A percentile compares a stretch with the other conserved stretches of the same genome.
These are phyloP conservation scores for Raphanus raphanistrum DNA, from an alignment of 345 rosid species.

Conservation along the genomic window DNA sequence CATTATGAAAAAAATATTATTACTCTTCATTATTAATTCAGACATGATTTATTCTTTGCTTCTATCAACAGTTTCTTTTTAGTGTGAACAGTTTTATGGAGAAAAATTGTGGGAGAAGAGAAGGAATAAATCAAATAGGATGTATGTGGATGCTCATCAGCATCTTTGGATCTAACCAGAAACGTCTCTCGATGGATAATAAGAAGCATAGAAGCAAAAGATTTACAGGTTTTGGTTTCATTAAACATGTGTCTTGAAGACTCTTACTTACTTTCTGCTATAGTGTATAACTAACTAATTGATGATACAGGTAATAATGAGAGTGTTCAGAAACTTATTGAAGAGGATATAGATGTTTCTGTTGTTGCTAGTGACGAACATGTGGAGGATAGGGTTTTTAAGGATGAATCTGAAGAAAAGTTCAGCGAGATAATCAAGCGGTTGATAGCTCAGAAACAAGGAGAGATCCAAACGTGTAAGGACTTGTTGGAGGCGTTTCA, in stretches of 20 bases:
- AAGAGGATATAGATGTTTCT: slow-evolving; percentile 55
- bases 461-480: slow-evolving; percentile 47
- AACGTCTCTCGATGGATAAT: slow-evolving; percentile 31
- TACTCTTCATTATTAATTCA: background rate
- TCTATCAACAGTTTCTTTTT: slow-evolving; percentile 32
- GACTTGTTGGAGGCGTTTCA: slow-evolving; percentile 79
- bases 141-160: slow-evolving; percentile 38
- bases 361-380: slow-evolving; percentile 18
- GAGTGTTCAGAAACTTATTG: slow-evolving; percentile 76
- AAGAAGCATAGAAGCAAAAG: slow-evolving; percentile 25
- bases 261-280: background rate
- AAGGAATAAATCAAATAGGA: slow-evolving; percentile 28
- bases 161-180: slow-evolving; percentile 40
- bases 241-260: background rate
- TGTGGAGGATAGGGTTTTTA: slow-evolving; percentile 39
- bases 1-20: background rate
- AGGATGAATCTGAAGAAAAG: slow-evolving; percentile 55
- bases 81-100: slow-evolving; percentile 33
- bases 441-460: slow-evolving; percentile 62
- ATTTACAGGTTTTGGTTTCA: slow-evolving; percentile 21
- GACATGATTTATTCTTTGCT: slow-evolving; percentile 34
- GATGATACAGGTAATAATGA: slow-evolving; percentile 15
- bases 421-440: slow-evolving; percentile 63
- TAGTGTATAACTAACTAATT: background rate
- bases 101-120: slow-evolving; percentile 27